These are phyloP conservation scores for Blepharisma stoltei DNA, from an alignment of 73 alveolate genomes.

Conservation along the genomic window DNA sequence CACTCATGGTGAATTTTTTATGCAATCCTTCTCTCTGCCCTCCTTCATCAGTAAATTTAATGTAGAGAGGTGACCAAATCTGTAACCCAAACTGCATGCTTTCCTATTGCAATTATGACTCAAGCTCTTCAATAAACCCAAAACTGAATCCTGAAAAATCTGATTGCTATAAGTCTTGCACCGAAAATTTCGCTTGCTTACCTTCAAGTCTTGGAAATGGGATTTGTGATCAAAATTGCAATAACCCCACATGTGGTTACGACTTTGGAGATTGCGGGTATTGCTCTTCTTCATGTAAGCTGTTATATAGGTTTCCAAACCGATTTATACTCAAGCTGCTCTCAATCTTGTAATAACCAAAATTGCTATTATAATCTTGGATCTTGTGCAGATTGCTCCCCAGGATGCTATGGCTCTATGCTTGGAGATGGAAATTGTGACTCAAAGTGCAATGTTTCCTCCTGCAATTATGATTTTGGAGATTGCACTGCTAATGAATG, in stretches of 20 bases:
- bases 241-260: background rate
- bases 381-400: background rate
- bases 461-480: constrained; percentile 14
- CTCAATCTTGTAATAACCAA: background rate
- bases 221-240: background rate
- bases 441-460: background rate
- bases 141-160: too few species aligned
- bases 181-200: too few species aligned
- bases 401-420: background rate
- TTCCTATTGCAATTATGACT: too few species aligned
- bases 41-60: too few species aligned
- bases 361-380: constrained; percentile 17
- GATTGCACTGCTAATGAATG: background rate
- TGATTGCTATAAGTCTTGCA: too few species aligned
- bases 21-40: too few species aligned
- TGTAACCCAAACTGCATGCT: too few species aligned
- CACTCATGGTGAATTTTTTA: too few species aligned
- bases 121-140: too few species aligned
- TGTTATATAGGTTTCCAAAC: background rate
- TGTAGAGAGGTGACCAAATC: too few species aligned
- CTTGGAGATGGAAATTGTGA: constrained; percentile 8
- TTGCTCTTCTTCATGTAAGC: background rate
- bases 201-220: constrained; percentile 2
- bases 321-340: background rate
- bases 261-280: background rate